Evolutionary conservation across 2,329 filamentous ascomycete species (phyloP), one percentile per base, ranked within the genome.

Genomic region (Nemania serpens): DNA sequence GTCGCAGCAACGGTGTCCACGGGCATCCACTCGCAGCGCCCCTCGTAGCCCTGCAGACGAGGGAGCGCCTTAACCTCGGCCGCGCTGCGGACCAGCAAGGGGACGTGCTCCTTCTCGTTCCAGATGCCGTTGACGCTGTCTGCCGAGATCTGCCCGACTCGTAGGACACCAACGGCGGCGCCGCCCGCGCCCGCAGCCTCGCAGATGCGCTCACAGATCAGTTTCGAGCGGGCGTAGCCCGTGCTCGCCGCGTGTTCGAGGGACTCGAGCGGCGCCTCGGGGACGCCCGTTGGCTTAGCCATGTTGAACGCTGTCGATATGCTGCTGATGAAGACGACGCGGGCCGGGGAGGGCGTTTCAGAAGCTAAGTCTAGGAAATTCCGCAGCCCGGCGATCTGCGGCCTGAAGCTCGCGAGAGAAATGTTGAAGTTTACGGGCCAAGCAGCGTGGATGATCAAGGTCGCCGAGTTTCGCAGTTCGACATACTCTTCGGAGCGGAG

Each of bases 361-460:
- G 71, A 64, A 10, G 74, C 76, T 0, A 80, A 62, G 11, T 72
- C 68, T 39, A 81, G 69, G 9, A 82, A 73, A 56, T 77, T 77
- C 11, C 73, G 71, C 15, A 78, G 69, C 3, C 78, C 80, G 11
- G 68, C 71, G 63, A 83, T 77, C 63, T 81, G 76, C 9, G 74
- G 69, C 58, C 78, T 76, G 66, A 83, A 81, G 60, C 75, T 79
- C n/a, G 72, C 67, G 0, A 81, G 74, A 0, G 75, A 74, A 56
- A 82, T 74, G 64, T 80, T 80, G 75, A 83, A 83, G 66, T 83
- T 82, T 11, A 83, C 81, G 1, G 79, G 75, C 80, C 81, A 82
- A 1, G 81, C 79, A 37, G 75, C 73, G 71, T 83, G 79, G 54
- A 82, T 76, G 51, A 81, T 73, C 20, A 73, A 65, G 0, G 79